Evolutionary conservation across 108 stramenopile genomes (phyloP), one percentile per base, ranked within the genome.

Genomic region (Craspedostauros australis): DNA sequence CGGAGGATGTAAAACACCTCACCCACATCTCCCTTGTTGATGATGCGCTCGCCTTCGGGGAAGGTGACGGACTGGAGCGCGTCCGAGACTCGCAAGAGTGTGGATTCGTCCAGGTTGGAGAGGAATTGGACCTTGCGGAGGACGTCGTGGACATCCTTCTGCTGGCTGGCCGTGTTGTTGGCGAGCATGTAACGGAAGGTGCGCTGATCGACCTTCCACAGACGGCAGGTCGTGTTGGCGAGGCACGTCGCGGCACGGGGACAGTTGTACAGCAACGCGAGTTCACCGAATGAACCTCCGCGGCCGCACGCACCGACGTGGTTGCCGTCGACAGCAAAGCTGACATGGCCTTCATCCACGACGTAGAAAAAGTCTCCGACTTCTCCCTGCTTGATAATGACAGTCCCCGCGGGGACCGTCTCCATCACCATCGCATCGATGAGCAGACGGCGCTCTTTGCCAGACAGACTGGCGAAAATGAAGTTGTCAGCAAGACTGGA

Each of bases 1-100:
- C 90, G 82, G 9, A 96, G 54, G 51, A 96, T 92, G 82, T 93
- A 96, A 59, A 94, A 96, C 11, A 84, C 87, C 59, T 95, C 88
- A 7, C 95, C 95, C 37, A 83, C 82, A 75, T 96, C 95, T 22
- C 93, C 93, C 65, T 90, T 90, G 60, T 88, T 88, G 55, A 88
- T 84, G 45, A 96, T 88, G 41, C 88, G 72, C 15, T 88, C 84
- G 18, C 91, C 95, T 57, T 73, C 82, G 0, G 78, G 75, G 55
- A 90, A 94, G 32, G 70, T 80, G 8, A 86, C 88, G 20, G 77
- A 74, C 14, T 83, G 81, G 21, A 94, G 67, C 21, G 88, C 93
- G 57, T 90, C 84, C 4, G 86, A 82, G 57, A 94, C 80, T 61
- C 73, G 80, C 40, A 76, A 36, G 3, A 90, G 68, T 71, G 73